phyloP scores from a whole-genome alignment of 192 early-diverging fungal species.

The Dispira simplex region DNA sequence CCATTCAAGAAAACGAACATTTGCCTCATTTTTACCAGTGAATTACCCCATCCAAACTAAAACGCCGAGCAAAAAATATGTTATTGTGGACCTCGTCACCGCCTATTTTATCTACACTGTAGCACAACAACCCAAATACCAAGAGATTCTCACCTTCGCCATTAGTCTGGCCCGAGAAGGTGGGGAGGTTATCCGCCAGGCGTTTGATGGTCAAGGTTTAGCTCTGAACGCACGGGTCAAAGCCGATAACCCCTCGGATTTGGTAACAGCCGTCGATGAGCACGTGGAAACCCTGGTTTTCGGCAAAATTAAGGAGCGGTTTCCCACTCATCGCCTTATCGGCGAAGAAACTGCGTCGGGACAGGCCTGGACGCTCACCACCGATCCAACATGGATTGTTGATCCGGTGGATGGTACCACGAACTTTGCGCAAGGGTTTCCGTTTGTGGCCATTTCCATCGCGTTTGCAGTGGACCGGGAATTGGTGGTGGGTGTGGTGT shows the following conservation, averaged over 20 bases:
- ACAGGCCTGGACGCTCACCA: slow-evolving; percentile 31
- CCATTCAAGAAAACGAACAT: too few relatives aligned
- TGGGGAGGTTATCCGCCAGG: slow-evolving; percentile 39
- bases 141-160: slow-evolving; percentile 19
- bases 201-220: slow-evolving; percentile 27
- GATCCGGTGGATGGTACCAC: slow-evolving; percentile 74
- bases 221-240: slow-evolving; percentile 27
- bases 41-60: too few relatives aligned
- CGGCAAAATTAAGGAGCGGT: slow-evolving; percentile 31
- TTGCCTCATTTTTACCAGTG: too few relatives aligned
- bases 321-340: slow-evolving; percentile 63
- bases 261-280: slow-evolving; percentile 79
- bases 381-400: slow-evolving; percentile 78
- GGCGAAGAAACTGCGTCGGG: slow-evolving; percentile 64
- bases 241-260: slow-evolving; percentile 47
- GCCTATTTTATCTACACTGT: too few relatives aligned
- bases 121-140: background rate
- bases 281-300: slow-evolving; percentile 64
- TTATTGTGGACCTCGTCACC: too few relatives aligned
- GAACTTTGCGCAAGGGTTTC: slow-evolving; percentile 70
- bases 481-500: slow-evolving; percentile 80
- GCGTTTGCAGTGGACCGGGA: slow-evolving; percentile 54
- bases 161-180: slow-evolving; percentile 34
- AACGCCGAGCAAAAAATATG: too few relatives aligned
- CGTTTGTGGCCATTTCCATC: slow-evolving; percentile 77